Conservation (phyloP, 257 asterid genomes). For the Nicotiana noctiflora region DNA sequence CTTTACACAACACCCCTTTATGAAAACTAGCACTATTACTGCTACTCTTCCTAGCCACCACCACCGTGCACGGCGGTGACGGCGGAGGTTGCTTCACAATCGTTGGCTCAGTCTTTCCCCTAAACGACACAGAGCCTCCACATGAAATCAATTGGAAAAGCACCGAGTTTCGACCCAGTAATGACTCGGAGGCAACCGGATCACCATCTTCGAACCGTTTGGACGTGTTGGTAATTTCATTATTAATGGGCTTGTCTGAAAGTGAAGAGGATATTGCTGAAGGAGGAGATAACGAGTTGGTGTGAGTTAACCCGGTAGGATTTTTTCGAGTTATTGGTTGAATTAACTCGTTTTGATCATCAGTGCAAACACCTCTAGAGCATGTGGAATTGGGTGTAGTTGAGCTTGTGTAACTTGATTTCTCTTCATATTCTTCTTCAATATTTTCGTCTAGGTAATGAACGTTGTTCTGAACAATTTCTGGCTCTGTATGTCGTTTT, state of each 20-base stretch:
- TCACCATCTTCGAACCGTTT: conserved; percentile 57
- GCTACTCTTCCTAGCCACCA: conserved; percentile 46
- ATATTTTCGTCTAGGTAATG: conserved; percentile 17
- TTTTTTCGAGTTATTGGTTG: conserved; percentile 11
- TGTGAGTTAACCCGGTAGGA: conserved; percentile 25
- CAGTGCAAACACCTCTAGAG: conserved; percentile 59
- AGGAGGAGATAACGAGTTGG: conserved; percentile 42
- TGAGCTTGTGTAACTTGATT: conserved; percentile 21
- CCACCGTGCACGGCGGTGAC: not conserved
- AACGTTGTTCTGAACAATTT: conserved; percentile 15
- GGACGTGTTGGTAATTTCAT: conserved; percentile 11
- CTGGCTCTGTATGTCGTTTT: conserved; percentile 20
- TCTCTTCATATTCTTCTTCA: conserved; percentile 38
- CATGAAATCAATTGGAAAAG: conserved; percentile 71
- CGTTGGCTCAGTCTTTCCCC: conserved; percentile 24
- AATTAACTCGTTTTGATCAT: conserved; percentile 18
- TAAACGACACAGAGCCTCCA: conserved; percentile 64
- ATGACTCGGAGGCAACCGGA: conserved; percentile 35
- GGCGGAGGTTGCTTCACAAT: conserved; percentile 16
- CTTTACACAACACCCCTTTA: conserved; percentile 45
- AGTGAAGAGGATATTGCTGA: conserved; percentile 54
- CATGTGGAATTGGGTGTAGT: conserved; percentile 25
- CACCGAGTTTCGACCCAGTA: conserved; percentile 55
- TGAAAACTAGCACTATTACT: conserved; percentile 29
- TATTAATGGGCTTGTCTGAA: conserved; percentile 37